Evolutionary conservation across 73 alveolate genomes (phyloP).

Genomic region (Tetrahymena borealis): DNA sequence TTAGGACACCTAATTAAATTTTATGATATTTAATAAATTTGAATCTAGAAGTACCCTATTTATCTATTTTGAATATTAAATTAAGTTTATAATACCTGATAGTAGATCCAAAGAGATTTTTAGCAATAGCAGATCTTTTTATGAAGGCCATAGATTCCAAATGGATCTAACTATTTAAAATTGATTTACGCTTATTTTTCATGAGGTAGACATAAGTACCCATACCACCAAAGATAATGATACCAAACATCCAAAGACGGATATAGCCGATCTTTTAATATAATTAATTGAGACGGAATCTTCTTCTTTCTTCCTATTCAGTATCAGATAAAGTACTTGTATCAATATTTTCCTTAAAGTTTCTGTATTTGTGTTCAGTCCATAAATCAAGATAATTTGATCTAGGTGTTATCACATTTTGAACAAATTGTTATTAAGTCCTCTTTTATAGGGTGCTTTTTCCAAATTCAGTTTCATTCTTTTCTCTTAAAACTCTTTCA

Average conservation of each 20-base stretch:
- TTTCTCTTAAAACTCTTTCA: not conserved
- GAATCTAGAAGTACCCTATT: not conserved
- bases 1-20: no score
- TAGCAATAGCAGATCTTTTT: not conserved
- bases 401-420: not conserved
- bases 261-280: not conserved
- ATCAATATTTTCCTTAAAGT: not conserved
- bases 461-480: not conserved
- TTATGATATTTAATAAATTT: not conserved
- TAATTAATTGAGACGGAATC: not conserved
- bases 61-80: no score
- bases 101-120: not conserved
- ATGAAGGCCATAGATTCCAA: not conserved
- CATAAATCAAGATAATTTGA: not conserved
- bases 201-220: not conserved
- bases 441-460: not conserved
- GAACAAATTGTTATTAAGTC: not conserved
- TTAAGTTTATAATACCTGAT: no score
- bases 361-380: not conserved
- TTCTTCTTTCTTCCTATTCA: not conserved
- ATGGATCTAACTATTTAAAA: not conserved
- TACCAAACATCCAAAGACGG: constrained; percentile 1
- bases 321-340: not conserved
- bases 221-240: not conserved
- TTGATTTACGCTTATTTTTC: not conserved